Conservation (phyloP, 139 green algal genomes). For the Chlamydomonas sphaeroides region DNA sequence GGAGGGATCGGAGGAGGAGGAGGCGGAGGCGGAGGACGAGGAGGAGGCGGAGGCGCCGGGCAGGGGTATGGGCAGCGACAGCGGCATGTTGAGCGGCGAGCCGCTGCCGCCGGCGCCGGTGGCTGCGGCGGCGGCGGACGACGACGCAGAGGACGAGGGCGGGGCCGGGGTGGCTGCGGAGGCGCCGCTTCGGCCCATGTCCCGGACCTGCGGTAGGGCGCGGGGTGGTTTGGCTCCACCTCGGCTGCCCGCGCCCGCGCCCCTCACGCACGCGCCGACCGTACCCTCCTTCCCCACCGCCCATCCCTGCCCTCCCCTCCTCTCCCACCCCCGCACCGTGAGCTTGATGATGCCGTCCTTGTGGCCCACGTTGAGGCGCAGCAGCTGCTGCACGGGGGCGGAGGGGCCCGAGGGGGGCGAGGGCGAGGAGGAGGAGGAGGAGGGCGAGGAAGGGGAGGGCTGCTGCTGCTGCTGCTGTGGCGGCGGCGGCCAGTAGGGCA, state of each 20-base stretch:
- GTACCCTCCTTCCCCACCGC: too few relatives aligned
- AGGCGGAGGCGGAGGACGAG: background rate
- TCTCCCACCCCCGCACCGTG: conserved; percentile 35
- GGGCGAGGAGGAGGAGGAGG: background rate
- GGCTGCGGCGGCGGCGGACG: too few relatives aligned
- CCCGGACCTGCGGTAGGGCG: conserved; percentile 31
- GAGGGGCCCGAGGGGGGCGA: background rate
- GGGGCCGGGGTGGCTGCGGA: too few relatives aligned
- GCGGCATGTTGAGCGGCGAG: too few relatives aligned
- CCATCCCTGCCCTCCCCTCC: too few relatives aligned
- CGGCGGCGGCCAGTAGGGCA: background rate
- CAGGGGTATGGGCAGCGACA: background rate
- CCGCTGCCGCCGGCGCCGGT: too few relatives aligned
- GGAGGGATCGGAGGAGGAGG: background rate
- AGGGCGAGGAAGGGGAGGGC: background rate
- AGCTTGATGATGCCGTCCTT: conserved; percentile 57
- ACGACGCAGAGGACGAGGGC: too few relatives aligned
- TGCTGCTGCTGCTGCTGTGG: background rate
- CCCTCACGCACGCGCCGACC: too few relatives aligned
- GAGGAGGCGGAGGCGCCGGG: background rate
- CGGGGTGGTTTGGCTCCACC: too few relatives aligned
- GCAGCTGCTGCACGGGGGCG: conserved; percentile 22
- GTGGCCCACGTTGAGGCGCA: conserved; percentile 45
- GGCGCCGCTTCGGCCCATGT: conserved; percentile 23
- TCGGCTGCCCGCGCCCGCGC: too few relatives aligned